Conservation (phyloP, 148 eudicot species). For the Cornus florida region DNA sequence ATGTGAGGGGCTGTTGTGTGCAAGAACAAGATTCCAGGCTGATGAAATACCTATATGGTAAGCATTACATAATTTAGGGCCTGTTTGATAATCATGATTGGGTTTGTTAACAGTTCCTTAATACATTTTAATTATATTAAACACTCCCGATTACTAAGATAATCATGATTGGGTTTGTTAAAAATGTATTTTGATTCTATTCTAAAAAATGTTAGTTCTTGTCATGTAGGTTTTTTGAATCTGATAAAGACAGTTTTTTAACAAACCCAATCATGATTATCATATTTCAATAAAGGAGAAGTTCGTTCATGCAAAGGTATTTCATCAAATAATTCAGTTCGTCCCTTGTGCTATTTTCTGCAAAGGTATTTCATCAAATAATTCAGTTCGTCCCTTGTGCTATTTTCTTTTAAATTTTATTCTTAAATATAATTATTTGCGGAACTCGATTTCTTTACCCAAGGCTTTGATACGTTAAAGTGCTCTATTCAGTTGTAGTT, state of each 20-base stretch:
- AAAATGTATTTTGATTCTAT: background rate
- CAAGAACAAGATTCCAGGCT: too few species aligned
- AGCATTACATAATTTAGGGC: too few species aligned
- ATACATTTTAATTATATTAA: too few species aligned
- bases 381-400: background rate
- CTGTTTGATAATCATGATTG: too few species aligned
- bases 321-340: background rate
- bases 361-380: slow-evolving; percentile 20
- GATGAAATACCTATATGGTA: too few species aligned
- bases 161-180: too few species aligned
- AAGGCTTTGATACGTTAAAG: too few species aligned
- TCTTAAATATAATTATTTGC: slow-evolving; percentile 2
- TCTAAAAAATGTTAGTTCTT: slow-evolving; percentile 14
- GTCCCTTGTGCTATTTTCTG: too few species aligned
- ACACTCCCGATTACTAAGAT: too few species aligned
- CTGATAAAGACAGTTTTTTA: slow-evolving; percentile 67
- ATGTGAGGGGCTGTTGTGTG: too few species aligned
- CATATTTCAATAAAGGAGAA: slow-evolving; percentile 76
- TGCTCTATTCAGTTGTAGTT: too few species aligned
- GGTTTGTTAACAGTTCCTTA: too few species aligned
- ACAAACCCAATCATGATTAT: slow-evolving; percentile 63
- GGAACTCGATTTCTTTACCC: background rate
- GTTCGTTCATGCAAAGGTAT: slow-evolving; percentile 94
- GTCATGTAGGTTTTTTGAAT: slow-evolving; percentile 57
- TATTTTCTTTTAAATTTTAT: background rate